These are phyloP conservation scores for Candida loeiensis DNA, from an alignment of 805 yeast species.

Conservation along the genomic window DNA sequence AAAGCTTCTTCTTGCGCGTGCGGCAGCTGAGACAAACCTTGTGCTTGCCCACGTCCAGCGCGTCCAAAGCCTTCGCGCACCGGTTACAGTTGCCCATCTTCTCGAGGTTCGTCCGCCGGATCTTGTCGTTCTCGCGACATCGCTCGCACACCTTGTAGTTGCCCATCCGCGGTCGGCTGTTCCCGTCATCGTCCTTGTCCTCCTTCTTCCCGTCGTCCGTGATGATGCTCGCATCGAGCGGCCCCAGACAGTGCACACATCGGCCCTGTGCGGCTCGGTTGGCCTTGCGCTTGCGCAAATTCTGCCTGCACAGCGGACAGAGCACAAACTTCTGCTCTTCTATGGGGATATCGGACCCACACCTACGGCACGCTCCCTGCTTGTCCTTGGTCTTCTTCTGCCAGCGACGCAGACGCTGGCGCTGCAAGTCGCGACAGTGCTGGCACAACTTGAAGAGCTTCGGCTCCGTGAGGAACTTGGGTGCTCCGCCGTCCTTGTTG, in stretches of 20 bases:
- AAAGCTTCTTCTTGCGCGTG: slow-evolving; percentile 45
- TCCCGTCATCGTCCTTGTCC: slow-evolving; percentile 14
- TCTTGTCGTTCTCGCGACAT: slow-evolving; percentile 59
- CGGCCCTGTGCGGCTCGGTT: slow-evolving; percentile 58
- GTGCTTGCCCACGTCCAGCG: slow-evolving; percentile 46
- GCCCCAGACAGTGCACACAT: slow-evolving; percentile 68
- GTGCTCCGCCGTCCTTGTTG: slow-evolving; percentile 15
- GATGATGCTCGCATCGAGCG: slow-evolving; percentile 40
- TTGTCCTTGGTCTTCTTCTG: slow-evolving; percentile 57
- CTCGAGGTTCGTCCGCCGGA: slow-evolving; percentile 54
- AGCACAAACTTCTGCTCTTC: slow-evolving; percentile 53
- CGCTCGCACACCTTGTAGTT: slow-evolving; percentile 62
- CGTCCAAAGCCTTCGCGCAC: slow-evolving; percentile 50
- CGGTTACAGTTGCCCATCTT: slow-evolving; percentile 59
- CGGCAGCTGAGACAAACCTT: slow-evolving; percentile 58
- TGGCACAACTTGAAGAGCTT: slow-evolving; percentile 54
- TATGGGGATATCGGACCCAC: slow-evolving; percentile 53
- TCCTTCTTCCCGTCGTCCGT: slow-evolving; percentile 22
- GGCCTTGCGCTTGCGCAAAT: slow-evolving; percentile 53
- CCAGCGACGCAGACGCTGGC: slow-evolving; percentile 64
- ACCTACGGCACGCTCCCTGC: slow-evolving; percentile 61
- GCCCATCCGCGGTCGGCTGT: slow-evolving; percentile 19
- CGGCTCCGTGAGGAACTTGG: slow-evolving; percentile 33
- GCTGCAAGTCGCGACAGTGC: slow-evolving; percentile 61
- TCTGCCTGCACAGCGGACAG: slow-evolving; percentile 57